Base-by-base conservation (phyloP, 1,284 basidiomycete species). In the Ceratorhiza oryzae-sativae region DNA sequence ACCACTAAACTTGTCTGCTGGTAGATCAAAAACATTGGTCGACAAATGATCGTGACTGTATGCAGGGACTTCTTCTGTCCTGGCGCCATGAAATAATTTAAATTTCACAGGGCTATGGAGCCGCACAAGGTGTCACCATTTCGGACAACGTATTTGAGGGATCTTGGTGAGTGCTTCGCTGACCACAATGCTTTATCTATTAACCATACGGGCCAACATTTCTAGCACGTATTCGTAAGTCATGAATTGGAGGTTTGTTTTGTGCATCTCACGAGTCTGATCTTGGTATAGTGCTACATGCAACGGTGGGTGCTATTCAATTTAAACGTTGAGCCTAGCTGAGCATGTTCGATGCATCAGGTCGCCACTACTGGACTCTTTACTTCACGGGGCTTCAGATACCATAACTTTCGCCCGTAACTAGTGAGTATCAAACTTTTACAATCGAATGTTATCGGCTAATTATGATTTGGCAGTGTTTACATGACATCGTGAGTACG, bases 31-130 rank as follows among this genome's bases (percentile, higher is more conserved):
- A 78, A 76, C 63, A 75, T 79, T 42, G 78, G 77, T 13, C 73
- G 78, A 2, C 78, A 79, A 60, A 76, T 79, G 73, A 75, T 79
- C 32, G 78, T 75, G 15, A 81, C 79, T 42, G 71, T 70, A 70
- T 48, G 67, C 42, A 20, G 4, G 6, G n/a, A n/a, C n/a, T n/a
- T n/a, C 18, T 48, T 39, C 15, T 46, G 23, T 23, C 15, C 13
- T 42, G 27, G 18, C 46, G 23, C 34, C 5, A n/a, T 25, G 1
- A 39, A 42, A 15, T 30, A 12, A 55, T 20, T 27, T 23, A 27
- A 36, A 1, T 3, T 30, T 12, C 27, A 34, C 32, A 68, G 65
- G 71, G 71, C 9, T 72, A 63, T 10, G 71, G 71, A 3, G 32
- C 71, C 10, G 71, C 61, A 13, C 34, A 51, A 32, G 13, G n/a